A percentile compares a stretch with the other conserved stretches of the same genome.
These are phyloP conservation scores for Chalaropsis thielavioides DNA, from an alignment of 2,329 filamentous ascomycete species.

Conservation along the genomic window DNA sequence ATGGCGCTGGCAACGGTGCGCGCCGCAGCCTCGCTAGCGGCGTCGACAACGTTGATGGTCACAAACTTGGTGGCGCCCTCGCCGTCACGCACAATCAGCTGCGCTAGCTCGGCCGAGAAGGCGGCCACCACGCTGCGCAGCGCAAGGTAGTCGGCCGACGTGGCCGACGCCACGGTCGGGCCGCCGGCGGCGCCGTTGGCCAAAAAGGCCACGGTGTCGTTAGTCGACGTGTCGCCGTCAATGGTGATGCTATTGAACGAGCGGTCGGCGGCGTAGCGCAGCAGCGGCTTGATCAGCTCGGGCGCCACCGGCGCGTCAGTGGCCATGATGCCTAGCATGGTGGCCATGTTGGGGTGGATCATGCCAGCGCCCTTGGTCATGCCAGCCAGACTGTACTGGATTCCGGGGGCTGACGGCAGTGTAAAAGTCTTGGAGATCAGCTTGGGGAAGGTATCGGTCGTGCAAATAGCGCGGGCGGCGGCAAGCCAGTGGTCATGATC, in stretches of 20 bases:
- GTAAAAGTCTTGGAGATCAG: constrained; percentile 72
- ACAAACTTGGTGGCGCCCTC: constrained; percentile 98
- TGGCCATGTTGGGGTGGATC: constrained; percentile 99
- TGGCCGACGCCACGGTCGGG: constrained; percentile 39
- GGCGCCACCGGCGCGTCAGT: constrained; percentile 75
- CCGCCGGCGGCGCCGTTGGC: constrained; percentile 87
- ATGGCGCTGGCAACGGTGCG: constrained; percentile 75
- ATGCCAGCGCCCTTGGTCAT: constrained; percentile 98
- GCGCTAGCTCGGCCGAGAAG: constrained; percentile 72
- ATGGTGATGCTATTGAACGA: constrained; percentile 97
- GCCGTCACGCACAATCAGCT: constrained; percentile 88
- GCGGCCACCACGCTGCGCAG: constrained; percentile 57
- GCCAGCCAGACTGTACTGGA: constrained; percentile 73
- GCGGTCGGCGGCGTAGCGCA: constrained; percentile 59
- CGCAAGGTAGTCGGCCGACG: constrained; percentile 49
- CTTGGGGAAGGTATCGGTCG: constrained; percentile 97
- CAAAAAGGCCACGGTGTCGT: constrained; percentile 88
- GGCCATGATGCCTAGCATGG: constrained; percentile 76
- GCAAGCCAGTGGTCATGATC: constrained; percentile 76
- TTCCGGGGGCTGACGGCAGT: constrained; percentile 54
- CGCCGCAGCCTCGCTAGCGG: constrained; percentile 53
- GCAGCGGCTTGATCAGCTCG: constrained; percentile 49
- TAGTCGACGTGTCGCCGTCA: constrained; percentile 93
- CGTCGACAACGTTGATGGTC: constrained; percentile 69
- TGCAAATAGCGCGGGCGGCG: constrained; percentile 85